Conservation (phyloP, 371 early-diverging fungal species). For the Thermomucor indicae-seudaticae region DNA sequence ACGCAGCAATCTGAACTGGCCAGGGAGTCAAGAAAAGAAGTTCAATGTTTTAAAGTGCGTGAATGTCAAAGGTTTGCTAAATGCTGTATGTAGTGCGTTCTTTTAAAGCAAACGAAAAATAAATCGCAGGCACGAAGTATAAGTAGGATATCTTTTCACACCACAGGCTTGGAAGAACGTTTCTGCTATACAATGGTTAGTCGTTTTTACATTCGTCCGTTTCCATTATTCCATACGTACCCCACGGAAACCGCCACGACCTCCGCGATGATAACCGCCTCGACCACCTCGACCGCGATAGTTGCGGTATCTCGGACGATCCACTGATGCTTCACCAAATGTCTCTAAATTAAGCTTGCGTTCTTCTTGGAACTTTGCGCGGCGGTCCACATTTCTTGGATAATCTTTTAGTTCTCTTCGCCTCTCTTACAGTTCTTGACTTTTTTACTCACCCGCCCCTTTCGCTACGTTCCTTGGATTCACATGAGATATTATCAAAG, state of each 20-base stretch:
- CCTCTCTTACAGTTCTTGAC: background rate
- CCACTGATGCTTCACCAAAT: constrained; percentile 84
- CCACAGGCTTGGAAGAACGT: too few species aligned
- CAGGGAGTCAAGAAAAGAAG: too few species aligned
- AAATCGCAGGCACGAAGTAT: too few species aligned
- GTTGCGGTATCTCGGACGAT: constrained; percentile 62
- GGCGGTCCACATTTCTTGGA: constrained; percentile 54
- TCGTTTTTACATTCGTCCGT: too few species aligned
- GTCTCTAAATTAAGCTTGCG: constrained; percentile 90
- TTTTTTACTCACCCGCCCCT: constrained; percentile 2
- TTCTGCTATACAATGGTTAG: too few species aligned
- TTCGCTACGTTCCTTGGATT: constrained; percentile 82
- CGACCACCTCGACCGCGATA: constrained; percentile 55
- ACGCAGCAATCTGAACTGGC: too few species aligned
- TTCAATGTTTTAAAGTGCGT: too few species aligned
- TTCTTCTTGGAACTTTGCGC: constrained; percentile 80
- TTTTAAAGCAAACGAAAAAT: too few species aligned
- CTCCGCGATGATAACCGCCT: constrained; percentile 26
- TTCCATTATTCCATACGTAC: too few species aligned
- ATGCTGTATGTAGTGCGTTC: too few species aligned
- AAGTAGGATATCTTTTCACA: too few species aligned
- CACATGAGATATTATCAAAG: constrained; percentile 98
- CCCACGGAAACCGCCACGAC: constrained; percentile 35
- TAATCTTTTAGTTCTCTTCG: background rate
- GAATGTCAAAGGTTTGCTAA: too few species aligned